Conservation (phyloP, 306 rosid genomes). For the Cucurbita maxima region DNA sequence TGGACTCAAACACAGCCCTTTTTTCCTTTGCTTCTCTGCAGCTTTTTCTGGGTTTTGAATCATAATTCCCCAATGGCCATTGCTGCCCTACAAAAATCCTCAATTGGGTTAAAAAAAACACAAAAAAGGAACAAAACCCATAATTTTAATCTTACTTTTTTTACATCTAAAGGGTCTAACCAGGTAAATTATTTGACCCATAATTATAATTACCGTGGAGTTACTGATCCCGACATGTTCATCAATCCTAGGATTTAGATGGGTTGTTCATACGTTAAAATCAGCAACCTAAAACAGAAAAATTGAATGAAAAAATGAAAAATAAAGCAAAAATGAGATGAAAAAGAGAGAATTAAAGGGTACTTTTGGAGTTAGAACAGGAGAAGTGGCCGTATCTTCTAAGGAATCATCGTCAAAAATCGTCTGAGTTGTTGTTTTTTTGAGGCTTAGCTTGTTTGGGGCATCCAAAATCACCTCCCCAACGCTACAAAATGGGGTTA, state of each 20-base stretch:
- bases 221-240: not conserved
- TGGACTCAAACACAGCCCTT: conserved; percentile 6
- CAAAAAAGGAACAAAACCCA: not conserved
- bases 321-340: not conserved
- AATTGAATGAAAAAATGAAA: not conserved
- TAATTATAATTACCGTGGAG: not conserved
- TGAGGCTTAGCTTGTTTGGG: not conserved
- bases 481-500: not conserved
- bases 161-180: not conserved
- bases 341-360: not conserved
- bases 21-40: conserved; percentile 2
- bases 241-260: not conserved
- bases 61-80: not conserved
- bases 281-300: not conserved
- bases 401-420: conserved; percentile 1
- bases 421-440: not conserved
- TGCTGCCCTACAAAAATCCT: not conserved
- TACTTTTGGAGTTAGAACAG: conserved; percentile 3
- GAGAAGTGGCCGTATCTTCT: conserved; percentile 9
- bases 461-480: not conserved
- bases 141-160: not conserved
- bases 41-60: not conserved
- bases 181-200: not conserved
- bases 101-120: not conserved
- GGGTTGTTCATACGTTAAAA: not conserved